Base-by-base conservation (phyloP, 2,329 filamentous ascomycete genomes). In the Penicillium expansum region DNA sequence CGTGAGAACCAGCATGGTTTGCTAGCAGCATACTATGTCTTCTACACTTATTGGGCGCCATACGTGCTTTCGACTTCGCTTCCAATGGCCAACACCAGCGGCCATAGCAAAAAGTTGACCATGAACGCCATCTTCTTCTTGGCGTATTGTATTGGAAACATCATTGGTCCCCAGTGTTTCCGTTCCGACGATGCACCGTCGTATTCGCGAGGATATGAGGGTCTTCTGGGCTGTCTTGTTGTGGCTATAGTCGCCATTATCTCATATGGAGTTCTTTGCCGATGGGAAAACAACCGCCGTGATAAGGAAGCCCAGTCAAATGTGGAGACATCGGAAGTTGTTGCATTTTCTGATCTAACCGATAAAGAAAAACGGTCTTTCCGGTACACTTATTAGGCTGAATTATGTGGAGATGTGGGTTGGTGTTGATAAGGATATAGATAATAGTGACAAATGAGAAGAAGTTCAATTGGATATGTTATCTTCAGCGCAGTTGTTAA, bases 1-100 rank as follows among this genome's bases (percentile, higher is more conserved):
- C 53, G 71, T 2, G 66, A 66, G n/a, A 71, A 76, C 53, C 62
- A 74, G 48, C 59, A 67, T 18, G 74, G 72, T 5, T 53, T 67
- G 11, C 61, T 77, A 3, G 71, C 68, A 14, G 71, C 72, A 2
- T 77, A 76, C 59, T 77, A 77, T 52, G 62, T 73, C 30, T 73
- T 71, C 61, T 71, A 74, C 58, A 69, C 68, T 5, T 73, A 73
- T 54, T 70, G 67, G 55, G 71, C 65, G 4, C 65, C 72, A 0
- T 76, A 74, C 42, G 70, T 72, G 5, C 51, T 70, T 1, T 65
- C 67, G 11, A 69, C 65, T 1, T 69, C 70, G 4, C 63, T 74
- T 1, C 62, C 67, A 20, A 66, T 69, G 58, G 63, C 64, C 24
- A 71, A 67, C 54, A 67, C 60, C 8, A 62, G 62, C 29, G 70